phyloP scores from a whole-genome alignment of 768 basidiomycete genomes.

The Melanogaster broomeanus region DNA sequence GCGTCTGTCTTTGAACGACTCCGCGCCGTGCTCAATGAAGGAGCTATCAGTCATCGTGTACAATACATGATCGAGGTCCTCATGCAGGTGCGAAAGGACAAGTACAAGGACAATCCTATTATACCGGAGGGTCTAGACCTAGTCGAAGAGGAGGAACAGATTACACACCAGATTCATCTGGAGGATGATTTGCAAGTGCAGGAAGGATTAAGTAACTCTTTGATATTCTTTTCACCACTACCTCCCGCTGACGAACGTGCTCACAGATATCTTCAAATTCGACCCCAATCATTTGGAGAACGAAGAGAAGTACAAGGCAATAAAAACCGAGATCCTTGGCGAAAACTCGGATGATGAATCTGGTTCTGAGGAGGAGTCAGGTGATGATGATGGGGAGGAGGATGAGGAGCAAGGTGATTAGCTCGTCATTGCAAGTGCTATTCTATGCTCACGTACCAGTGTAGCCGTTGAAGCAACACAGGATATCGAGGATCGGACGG shows the following conservation, averaged over 20 bases:
- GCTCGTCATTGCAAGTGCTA: slow-evolving; percentile 22
- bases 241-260: slow-evolving; percentile 10
- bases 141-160: slow-evolving; percentile 97
- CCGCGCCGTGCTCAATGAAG: slow-evolving; percentile 95
- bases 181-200: slow-evolving; percentile 95
- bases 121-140: slow-evolving; percentile 93
- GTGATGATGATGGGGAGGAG: slow-evolving; percentile 67
- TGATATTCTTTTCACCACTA: background rate
- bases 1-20: slow-evolving; percentile 96
- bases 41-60: slow-evolving; percentile 90
- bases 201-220: slow-evolving; percentile 84
- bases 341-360: slow-evolving; percentile 80
- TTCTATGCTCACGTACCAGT: slow-evolving; percentile 10
- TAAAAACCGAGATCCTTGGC: slow-evolving; percentile 93
- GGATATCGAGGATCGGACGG: slow-evolving; percentile 93
- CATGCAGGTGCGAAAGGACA: slow-evolving; percentile 99
- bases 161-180: slow-evolving; percentile 89
- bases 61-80: slow-evolving; percentile 99
- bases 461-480: slow-evolving; percentile 74
- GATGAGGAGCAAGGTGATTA: slow-evolving; percentile 51
- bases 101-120: slow-evolving; percentile 98
- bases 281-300: slow-evolving; percentile 88
- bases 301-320: slow-evolving; percentile 90
- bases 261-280: slow-evolving; percentile 89
- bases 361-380: slow-evolving; percentile 60